Evolutionary conservation across 805 yeast genomes (phyloP).

Genomic region (Spathaspora boniae): DNA sequence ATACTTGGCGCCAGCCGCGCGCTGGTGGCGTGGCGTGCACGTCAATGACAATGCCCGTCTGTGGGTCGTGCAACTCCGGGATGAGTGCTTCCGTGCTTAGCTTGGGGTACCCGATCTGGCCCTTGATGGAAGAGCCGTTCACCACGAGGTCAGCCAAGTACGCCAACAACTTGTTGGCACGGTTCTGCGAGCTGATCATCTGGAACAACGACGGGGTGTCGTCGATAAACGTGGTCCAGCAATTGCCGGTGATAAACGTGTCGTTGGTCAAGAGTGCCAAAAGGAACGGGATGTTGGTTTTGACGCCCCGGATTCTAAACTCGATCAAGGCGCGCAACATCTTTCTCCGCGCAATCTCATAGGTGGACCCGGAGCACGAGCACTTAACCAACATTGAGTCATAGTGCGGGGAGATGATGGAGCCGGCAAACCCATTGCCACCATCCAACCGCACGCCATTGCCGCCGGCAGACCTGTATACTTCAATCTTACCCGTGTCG

Average conservation of each 20-base stretch:
- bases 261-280: slow-evolving; percentile 88
- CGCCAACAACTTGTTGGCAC: slow-evolving; percentile 90
- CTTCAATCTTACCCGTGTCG: slow-evolving; percentile 97
- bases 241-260: slow-evolving; percentile 77
- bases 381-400: slow-evolving; percentile 98
- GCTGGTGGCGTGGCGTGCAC: slow-evolving; percentile 48
- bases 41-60: slow-evolving; percentile 57
- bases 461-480: slow-evolving; percentile 98
- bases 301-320: slow-evolving; percentile 98
- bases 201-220: slow-evolving; percentile 96
- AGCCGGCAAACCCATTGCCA: slow-evolving; percentile 97
- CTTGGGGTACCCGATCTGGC: slow-evolving; percentile 92
- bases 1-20: slow-evolving; percentile 88
- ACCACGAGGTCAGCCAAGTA: slow-evolving; percentile 93
- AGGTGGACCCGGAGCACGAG: slow-evolving; percentile 94
- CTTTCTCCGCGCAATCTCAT: slow-evolving; percentile 94
- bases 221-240: slow-evolving; percentile 98
- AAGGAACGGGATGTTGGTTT: slow-evolving; percentile 95
- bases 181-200: slow-evolving; percentile 91
- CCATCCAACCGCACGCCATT: slow-evolving; percentile 98
- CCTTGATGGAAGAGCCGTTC: slow-evolving; percentile 93
- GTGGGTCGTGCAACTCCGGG: slow-evolving; percentile 65
- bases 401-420: slow-evolving; percentile 93
- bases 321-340: slow-evolving; percentile 96
- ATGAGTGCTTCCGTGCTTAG: slow-evolving; percentile 69